These are phyloP conservation scores for Solanum piurae DNA, from an alignment of 257 asterid species.

Conservation along the genomic window DNA sequence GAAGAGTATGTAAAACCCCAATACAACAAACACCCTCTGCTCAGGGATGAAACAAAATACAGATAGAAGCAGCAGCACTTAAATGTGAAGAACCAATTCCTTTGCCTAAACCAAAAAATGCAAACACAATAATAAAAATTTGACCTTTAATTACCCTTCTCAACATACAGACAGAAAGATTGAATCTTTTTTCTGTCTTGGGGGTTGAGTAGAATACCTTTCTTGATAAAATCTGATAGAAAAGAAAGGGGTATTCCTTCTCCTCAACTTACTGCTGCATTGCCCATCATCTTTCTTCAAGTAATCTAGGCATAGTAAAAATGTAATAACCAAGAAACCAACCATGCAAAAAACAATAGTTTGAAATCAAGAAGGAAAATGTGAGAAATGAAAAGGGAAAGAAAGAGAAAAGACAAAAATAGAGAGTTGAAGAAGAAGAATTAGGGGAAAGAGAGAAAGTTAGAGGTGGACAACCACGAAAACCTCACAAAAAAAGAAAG, in stretches of 20 bases:
- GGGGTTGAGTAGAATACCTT: constrained; percentile 18
- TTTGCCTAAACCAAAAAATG: constrained; percentile 32
- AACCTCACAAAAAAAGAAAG: constrained; percentile 19
- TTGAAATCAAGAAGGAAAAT: background rate
- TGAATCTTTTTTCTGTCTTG: background rate
- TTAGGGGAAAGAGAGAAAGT: constrained; percentile 4
- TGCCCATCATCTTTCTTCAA: constrained; percentile 15
- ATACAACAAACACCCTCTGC: constrained; percentile 12
- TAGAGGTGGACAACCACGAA: constrained; percentile 33
- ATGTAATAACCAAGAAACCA: constrained; percentile 26
- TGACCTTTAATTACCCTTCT: background rate
- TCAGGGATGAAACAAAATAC: constrained; percentile 9
- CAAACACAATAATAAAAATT: background rate
- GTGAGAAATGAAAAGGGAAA: background rate
- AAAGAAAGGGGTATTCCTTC: constrained; percentile 27
- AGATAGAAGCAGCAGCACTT: constrained; percentile 17
- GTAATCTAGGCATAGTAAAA: constrained; percentile 6
- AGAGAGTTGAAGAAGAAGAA: background rate
- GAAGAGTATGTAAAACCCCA: background rate
- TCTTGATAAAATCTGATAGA: constrained; percentile 9
- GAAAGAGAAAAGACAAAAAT: constrained; percentile 2
- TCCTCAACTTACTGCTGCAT: constrained; percentile 28
- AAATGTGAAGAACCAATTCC: constrained; percentile 6
- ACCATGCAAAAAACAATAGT: constrained; percentile 7
- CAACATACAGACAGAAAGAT: background rate